Evolutionary conservation across 2,329 filamentous ascomycete species (phyloP).

Genomic region (Chalaropsis ovoidea): DNA sequence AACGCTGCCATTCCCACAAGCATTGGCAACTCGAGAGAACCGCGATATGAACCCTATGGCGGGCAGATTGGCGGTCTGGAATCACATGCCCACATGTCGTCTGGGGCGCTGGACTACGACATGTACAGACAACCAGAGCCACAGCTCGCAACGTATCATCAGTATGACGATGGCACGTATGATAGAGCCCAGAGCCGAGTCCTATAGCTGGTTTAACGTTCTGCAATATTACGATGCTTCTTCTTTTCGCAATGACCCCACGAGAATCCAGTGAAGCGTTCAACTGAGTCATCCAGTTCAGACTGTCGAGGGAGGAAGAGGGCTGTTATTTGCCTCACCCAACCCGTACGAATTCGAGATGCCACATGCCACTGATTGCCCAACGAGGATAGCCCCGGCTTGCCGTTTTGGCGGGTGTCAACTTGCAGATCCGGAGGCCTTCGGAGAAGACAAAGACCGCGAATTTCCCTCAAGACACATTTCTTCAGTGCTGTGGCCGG

Average conservation of each 20-base stretch:
- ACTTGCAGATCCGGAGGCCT: neutral
- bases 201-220: neutral
- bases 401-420: neutral
- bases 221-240: neutral
- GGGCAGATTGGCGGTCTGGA: conserved; percentile 28
- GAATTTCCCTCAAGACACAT: neutral
- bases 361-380: neutral
- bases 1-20: neutral
- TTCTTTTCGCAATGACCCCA: neutral
- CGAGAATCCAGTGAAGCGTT: neutral
- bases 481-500: neutral
- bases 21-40: neutral
- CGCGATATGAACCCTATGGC: conserved; percentile 18
- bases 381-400: neutral
- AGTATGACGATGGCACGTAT: conserved; percentile 36
- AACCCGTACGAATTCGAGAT: neutral
- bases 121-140: conserved; percentile 21
- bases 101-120: conserved; percentile 29
- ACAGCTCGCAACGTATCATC: conserved; percentile 27
- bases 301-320: no score
- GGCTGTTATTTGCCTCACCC: no score
- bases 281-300: neutral
- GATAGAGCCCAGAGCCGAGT: conserved; percentile 26
- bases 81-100: conserved; percentile 28
- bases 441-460: neutral